Percentiles rank a stretch among this genome's conserved stretches.
Conservation (phyloP, 176 grass and related monocot genomes). For the Olyra latifolia region DNA sequence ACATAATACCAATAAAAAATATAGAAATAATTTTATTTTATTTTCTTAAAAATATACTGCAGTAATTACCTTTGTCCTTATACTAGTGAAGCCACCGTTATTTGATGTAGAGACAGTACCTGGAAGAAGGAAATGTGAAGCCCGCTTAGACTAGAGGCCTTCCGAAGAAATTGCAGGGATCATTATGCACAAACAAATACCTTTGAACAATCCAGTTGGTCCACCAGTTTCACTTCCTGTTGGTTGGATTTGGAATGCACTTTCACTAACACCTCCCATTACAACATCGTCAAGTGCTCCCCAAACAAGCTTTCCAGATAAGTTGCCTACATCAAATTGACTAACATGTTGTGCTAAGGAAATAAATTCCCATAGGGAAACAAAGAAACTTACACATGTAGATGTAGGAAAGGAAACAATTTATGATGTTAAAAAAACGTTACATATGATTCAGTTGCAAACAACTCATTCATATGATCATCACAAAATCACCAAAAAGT, state of each 20-base stretch:
- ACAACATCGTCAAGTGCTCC: slow-evolving; percentile 95
- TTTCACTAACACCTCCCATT: slow-evolving; percentile 98
- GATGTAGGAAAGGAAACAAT: not conserved
- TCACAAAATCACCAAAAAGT: not conserved
- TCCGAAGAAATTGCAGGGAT: slow-evolving; percentile 5
- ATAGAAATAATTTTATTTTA: not conserved
- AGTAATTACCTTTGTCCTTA: slow-evolving; percentile 92
- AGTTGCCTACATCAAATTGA: slow-evolving; percentile 52
- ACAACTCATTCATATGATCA: slow-evolving; percentile 15
- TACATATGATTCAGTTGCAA: slow-evolving; percentile 1
- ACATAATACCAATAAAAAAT: slow-evolving; percentile 7
- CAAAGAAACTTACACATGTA: slow-evolving; percentile 2
- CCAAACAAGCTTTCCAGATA: slow-evolving; percentile 68
- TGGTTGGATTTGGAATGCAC: slow-evolving; percentile 76
- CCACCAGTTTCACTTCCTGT: slow-evolving; percentile 81
- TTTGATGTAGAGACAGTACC: slow-evolving; percentile 93
- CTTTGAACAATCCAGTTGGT: slow-evolving; percentile 94
- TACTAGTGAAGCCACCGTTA: slow-evolving; percentile 96
- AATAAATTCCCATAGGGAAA: not conserved
- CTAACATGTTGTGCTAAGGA: not conserved
- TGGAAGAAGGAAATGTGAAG: slow-evolving; percentile 20
- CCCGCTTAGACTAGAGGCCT: slow-evolving; percentile 6
- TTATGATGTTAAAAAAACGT: not conserved
- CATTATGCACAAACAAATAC: slow-evolving; percentile 42
- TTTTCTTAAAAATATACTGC: not conserved